Conservation (phyloP, 805 yeast genomes). For the Spathaspora sp. region DNA sequence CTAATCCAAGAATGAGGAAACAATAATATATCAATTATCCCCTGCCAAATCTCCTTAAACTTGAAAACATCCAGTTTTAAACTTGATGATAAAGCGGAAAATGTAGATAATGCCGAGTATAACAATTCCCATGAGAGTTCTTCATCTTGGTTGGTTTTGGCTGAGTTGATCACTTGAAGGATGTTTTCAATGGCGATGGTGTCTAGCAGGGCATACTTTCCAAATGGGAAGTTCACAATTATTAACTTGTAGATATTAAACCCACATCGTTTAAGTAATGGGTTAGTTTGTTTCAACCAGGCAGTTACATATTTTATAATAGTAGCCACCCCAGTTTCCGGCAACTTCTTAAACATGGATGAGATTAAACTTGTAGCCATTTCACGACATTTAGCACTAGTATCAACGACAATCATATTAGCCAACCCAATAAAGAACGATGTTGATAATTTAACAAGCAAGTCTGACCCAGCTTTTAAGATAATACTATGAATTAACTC, state of each 20-base stretch:
- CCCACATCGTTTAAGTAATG: conserved; percentile 66
- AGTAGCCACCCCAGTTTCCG: conserved; percentile 17
- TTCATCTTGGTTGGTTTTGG: conserved; percentile 25
- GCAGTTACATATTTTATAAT: conserved; percentile 44
- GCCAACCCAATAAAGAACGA: conserved; percentile 84
- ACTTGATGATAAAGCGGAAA: conserved; percentile 40
- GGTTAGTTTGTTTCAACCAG: conserved; percentile 64
- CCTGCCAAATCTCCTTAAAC: conserved; percentile 46
- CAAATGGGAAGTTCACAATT: conserved; percentile 45
- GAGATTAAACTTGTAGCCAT: conserved; percentile 67
- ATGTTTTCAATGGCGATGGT: conserved; percentile 24
- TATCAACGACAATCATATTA: conserved; percentile 74
- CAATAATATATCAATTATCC: conserved; percentile 52
- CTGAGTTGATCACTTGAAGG: conserved; percentile 18
- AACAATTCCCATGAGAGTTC: conserved; percentile 73
- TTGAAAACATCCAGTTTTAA: conserved; percentile 27
- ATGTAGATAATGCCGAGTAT: conserved; percentile 59
- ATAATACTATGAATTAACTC: conserved; percentile 75
- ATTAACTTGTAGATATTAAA: conserved; percentile 65
- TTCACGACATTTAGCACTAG: conserved; percentile 74
- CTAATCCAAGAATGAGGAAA: conserved; percentile 95
- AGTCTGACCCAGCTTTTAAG: conserved; percentile 56
- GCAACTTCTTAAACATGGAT: conserved; percentile 49
- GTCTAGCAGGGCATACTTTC: conserved; percentile 36
- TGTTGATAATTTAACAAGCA: conserved; percentile 58